These are phyloP conservation scores for Trametes maxima DNA, from an alignment of 768 basidiomycete species.

Conservation along the genomic window DNA sequence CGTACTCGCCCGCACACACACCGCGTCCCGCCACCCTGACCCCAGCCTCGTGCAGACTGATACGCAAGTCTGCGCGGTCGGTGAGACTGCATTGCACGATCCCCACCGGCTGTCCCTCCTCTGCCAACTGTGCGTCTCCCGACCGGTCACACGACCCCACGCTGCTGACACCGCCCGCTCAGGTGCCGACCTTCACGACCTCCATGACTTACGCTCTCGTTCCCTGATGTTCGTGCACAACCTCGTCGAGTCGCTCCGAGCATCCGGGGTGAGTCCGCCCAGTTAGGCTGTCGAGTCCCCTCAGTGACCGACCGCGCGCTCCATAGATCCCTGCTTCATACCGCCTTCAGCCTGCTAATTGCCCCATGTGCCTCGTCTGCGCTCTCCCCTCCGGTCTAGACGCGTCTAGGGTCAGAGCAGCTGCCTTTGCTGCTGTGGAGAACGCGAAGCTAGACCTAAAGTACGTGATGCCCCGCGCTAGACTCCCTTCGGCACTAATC, in stretches of 20 bases:
- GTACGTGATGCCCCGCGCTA: slow-evolving; percentile 34
- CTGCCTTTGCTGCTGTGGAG: slow-evolving; percentile 49
- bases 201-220: slow-evolving; percentile 64
- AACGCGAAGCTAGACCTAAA: slow-evolving; percentile 44
- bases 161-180: slow-evolving; percentile 1
- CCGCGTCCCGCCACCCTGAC: slow-evolving; percentile 9
- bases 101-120: slow-evolving; percentile 63
- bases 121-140: slow-evolving; percentile 55
- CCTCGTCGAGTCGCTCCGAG: slow-evolving; percentile 58
- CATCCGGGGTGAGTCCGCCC: slow-evolving; percentile 51
- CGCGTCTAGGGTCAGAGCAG: slow-evolving; percentile 43
- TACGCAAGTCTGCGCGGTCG: slow-evolving; percentile 48
- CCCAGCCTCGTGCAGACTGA: slow-evolving; percentile 41
- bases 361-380: slow-evolving; percentile 60
- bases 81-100: slow-evolving; percentile 66
- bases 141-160: slow-evolving; percentile 9
- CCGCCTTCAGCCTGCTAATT: slow-evolving; percentile 60
- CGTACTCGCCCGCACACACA: slow-evolving; percentile 24
- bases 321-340: slow-evolving; percentile 63
- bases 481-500: slow-evolving; percentile 2
- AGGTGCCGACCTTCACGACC: slow-evolving; percentile 71
- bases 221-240: slow-evolving; percentile 66
- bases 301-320: slow-evolving; percentile 6
- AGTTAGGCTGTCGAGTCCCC: slow-evolving; percentile 1
- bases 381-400: slow-evolving; percentile 49